Base-by-base conservation (phyloP, 805 yeast genomes). In the Nakazawaea populi region DNA sequence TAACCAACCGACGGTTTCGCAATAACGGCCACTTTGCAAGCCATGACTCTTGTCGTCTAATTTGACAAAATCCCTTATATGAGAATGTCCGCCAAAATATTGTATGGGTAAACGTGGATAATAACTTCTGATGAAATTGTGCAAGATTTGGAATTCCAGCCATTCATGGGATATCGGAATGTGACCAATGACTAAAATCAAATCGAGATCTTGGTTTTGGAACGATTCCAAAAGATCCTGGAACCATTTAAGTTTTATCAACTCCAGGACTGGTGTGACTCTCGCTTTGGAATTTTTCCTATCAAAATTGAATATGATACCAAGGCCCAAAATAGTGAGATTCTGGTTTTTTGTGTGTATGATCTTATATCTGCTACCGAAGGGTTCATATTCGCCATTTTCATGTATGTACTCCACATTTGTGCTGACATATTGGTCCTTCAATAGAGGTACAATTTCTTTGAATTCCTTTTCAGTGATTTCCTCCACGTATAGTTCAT, bases 41-140 rank as follows among this genome's bases (percentile, higher is more conserved):
- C 85, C 97, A 0, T 87, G 81, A 28, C 91, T 77, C 46, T 68
- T 70, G 1, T 72, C 68, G 60, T 92, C 98, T 47, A 83, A 72
- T 4, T 79, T 70, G 6, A 80, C 76, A 65, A 85, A 92, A 65
- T 92, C 98, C 54, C 98, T 73, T 12, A 92, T 82, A 63, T 92
- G 98, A 31, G 95, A 83, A 67, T 92, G 98, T 1, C 97, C 98
- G 1, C 97, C 98, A 66, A 92, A 85, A 58, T 86, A 88, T 63
- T 89, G 96, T 48, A 92, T 86, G 0, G 82, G 71, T 0, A 76
- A 74, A 32, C 73, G 63, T 5, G 95, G 92, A 58, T 79, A 86
- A 30, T 66, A 69, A 29, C 62, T 53, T 53, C 97, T 76, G 30
- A 92, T 65, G 5, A 64, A 65, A 0, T 60, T 42, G 56, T 83